phyloP scores from a whole-genome alignment of 192 early-diverging fungal genomes.

The Endogone sp. region DNA sequence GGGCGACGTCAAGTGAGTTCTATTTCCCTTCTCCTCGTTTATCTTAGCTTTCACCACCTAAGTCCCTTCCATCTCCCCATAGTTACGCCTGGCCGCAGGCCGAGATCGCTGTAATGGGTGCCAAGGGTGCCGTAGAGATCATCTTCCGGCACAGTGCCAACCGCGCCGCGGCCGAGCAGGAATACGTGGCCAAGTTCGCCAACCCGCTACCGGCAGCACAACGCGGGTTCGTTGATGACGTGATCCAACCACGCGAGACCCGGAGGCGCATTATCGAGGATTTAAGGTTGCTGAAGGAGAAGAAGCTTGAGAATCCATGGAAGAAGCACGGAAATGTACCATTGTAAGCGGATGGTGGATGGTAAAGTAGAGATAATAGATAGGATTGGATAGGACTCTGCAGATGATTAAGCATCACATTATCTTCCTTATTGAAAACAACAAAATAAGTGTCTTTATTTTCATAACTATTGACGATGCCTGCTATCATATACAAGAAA shows the following conservation, averaged over 20 bases:
- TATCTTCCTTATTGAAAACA: not conserved
- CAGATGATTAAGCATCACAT: not conserved
- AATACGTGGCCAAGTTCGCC: constrained; percentile 89
- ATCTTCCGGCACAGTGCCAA: constrained; percentile 75
- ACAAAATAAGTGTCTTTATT: not conserved
- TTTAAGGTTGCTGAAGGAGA: constrained; percentile 72
- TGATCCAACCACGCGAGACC: constrained; percentile 60
- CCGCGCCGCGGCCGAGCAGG: constrained; percentile 67
- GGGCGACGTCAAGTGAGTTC: constrained; percentile 63
- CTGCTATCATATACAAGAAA: no score
- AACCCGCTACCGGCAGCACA: constrained; percentile 93
- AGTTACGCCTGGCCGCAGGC: constrained; percentile 96
- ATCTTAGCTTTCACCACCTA: not conserved
- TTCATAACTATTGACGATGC: no score
- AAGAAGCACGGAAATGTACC: constrained; percentile 98
- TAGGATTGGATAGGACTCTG: no score
- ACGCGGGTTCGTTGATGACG: constrained; percentile 82
- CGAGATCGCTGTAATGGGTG: constrained; percentile 98
- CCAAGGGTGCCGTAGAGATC: constrained; percentile 96
- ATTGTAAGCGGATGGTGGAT: constrained; percentile 46
- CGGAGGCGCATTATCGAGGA: constrained; percentile 85
- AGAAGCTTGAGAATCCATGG: constrained; percentile 69
- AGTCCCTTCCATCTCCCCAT: not conserved
- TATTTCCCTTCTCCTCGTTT: not conserved
- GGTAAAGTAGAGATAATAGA: not conserved